Evolutionary conservation across 2,329 filamentous ascomycete species (phyloP).

Genomic region (Ceratocystis destructans): DNA sequence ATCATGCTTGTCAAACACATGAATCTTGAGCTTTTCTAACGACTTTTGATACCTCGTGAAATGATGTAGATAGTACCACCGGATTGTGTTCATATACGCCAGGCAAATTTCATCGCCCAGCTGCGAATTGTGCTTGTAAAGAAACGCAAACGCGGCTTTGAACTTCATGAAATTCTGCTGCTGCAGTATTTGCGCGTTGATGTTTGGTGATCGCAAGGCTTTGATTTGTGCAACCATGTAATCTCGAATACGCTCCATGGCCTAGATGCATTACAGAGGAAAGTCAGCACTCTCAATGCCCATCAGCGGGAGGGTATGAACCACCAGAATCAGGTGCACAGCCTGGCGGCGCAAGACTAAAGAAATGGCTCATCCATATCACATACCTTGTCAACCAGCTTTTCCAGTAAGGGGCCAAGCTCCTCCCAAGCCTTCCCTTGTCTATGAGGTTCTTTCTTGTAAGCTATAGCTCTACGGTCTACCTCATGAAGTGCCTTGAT

Average conservation of each 20-base stretch:
- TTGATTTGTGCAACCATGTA: slow-evolving; percentile 92
- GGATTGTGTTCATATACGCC: slow-evolving; percentile 96
- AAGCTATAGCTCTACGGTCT: slow-evolving; percentile 58
- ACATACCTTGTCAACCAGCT: slow-evolving; percentile 63
- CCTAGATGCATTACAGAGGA: slow-evolving; percentile 34
- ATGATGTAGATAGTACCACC: slow-evolving; percentile 91
- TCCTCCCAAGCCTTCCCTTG: slow-evolving; percentile 68
- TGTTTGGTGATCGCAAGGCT: slow-evolving; percentile 81
- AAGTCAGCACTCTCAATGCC: background rate
- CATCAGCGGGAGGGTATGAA: slow-evolving; percentile 15
- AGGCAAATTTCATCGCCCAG: slow-evolving; percentile 80
- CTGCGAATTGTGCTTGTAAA: slow-evolving; percentile 67
- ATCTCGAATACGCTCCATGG: slow-evolving; percentile 86
- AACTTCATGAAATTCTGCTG: slow-evolving; percentile 81
- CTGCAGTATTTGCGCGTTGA: slow-evolving; percentile 94
- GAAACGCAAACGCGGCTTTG: slow-evolving; percentile 75
- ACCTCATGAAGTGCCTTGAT: slow-evolving; percentile 69
- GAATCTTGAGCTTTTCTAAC: slow-evolving; percentile 71
- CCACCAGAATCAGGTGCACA: background rate
- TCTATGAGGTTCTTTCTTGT: slow-evolving; percentile 53
- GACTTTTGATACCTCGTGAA: slow-evolving; percentile 79
- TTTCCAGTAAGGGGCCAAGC: slow-evolving; percentile 69
- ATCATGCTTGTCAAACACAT: slow-evolving; percentile 70
- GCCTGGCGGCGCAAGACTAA: background rate
- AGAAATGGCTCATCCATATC: background rate